phyloP scores from a whole-genome alignment of 1,139 yeast species.

The Zygosaccharomyces pseudobailii region DNA sequence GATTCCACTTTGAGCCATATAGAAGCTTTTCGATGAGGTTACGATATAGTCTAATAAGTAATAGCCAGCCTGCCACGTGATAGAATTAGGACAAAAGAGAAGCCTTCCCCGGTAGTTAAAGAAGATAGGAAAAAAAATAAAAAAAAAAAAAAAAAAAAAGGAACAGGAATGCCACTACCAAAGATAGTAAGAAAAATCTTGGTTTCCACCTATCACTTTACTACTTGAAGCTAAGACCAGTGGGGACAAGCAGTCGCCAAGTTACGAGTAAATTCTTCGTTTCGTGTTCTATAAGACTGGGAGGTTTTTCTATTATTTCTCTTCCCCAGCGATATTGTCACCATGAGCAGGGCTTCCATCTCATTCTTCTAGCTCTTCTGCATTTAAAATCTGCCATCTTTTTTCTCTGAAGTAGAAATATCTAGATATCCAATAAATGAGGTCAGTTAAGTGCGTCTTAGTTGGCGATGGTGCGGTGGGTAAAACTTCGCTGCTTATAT shows the following conservation, averaged over 20 bases:
- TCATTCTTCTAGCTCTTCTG: neutral
- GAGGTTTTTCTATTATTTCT: neutral
- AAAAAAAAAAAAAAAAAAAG: neutral
- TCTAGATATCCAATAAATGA: slow-evolving; percentile 44
- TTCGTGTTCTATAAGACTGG: neutral
- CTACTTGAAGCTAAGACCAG: slow-evolving; percentile 1
- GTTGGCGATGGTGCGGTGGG: slow-evolving; percentile 98
- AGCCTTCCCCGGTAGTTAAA: neutral
- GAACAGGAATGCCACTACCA: neutral
- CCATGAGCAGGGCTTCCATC: neutral
- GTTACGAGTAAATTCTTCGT: neutral
- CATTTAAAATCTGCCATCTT: neutral
- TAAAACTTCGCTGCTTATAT: slow-evolving; percentile 80
- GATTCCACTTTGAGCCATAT: neutral
- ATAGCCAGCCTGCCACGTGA: slow-evolving; percentile 1
- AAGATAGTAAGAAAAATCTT: slow-evolving; percentile 1
- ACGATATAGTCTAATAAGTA: neutral
- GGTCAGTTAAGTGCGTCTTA: slow-evolving; percentile 90
- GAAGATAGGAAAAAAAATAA: neutral
- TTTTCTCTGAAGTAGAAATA: neutral
- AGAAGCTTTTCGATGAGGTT: neutral
- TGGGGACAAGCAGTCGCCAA: neutral
- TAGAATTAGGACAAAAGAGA: neutral
- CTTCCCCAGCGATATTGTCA: neutral
- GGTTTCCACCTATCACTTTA: slow-evolving; percentile 1